Evolutionary conservation across 192 early-diverging fungal species (phyloP), one percentile per base, ranked within the genome.

Genomic region (Coemansia sp.): DNA sequence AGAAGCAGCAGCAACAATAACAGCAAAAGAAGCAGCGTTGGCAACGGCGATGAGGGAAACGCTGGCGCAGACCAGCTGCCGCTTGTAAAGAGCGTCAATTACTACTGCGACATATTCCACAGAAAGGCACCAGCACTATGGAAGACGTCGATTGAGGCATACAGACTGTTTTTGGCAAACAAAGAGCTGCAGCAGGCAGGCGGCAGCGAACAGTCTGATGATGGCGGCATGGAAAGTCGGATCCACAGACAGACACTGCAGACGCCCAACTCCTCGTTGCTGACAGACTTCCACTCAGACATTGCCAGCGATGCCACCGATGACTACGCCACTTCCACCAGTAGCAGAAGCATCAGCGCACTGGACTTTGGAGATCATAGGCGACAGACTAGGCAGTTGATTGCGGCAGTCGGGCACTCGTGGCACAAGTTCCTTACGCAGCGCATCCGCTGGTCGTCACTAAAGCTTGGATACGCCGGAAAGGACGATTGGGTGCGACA

Each of bases 51-150:
- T 37, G 62, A 19, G 22, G 48, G n/a, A 2, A 52, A 66, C 63
- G 26, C n/a, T 11, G 16, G 43, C 1, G 46, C 67, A n/a, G 43
- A 18, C 47, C 47, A 49, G 16, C 11, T 18, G 47, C 47, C 47
- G 1, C n/a, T 16, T 18, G 72, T 71, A 12, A 80, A 80, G 67
- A 80, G 78, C 64, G 78, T 80, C 54, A 69, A 80, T 39, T 80
- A 75, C 52, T 80, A 80, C 39, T 69, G 69, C 61, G 78, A 80
- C 18, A 80, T 80, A 10, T 80, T 80, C 64, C 73, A 69, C n/a
- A 32, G 62, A 15, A 55, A 55, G 57, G 69, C 72, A 15, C 78
- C 78, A 11, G 61, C 58, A 11, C 39, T 75, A 18, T 81, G 78
- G 78, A 19, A 15, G 13, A 52, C 62, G 37, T 81, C 78, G 22